Conservation (phyloP, 2,329 filamentous ascomycete genomes). For the Aspergillus melleus region DNA sequence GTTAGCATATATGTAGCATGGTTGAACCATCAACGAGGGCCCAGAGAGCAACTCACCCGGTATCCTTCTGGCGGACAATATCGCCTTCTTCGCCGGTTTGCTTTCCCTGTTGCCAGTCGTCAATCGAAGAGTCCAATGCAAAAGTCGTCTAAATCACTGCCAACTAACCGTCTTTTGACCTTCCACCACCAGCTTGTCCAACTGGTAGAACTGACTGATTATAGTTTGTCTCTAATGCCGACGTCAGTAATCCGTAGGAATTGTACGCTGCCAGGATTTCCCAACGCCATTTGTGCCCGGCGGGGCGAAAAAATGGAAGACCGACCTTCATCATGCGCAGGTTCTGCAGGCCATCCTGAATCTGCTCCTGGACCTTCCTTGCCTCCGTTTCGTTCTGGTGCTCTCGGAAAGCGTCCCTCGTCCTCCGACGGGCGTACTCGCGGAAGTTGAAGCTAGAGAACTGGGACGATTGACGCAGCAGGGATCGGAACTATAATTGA, state of each 20-base stretch:
- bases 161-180: slow-evolving; percentile 71
- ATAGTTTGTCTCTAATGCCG: slow-evolving; percentile 82
- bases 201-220: slow-evolving; percentile 90
- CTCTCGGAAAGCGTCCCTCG: slow-evolving; percentile 86
- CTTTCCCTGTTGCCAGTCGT: slow-evolving; percentile 25
- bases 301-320: not conserved
- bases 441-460: slow-evolving; percentile 97
- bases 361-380: slow-evolving; percentile 77
- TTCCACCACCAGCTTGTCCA: slow-evolving; percentile 90
- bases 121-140: not conserved
- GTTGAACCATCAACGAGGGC: not conserved
- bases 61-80: slow-evolving; percentile 75
- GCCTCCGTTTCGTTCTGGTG: slow-evolving; percentile 71
- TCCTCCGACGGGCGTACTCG: slow-evolving; percentile 90
- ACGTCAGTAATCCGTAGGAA: slow-evolving; percentile 34
- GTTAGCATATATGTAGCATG: slow-evolving; percentile 7
- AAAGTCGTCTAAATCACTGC: not conserved
- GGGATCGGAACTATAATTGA: slow-evolving; percentile 74
- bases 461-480: slow-evolving; percentile 80
- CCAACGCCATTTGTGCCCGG: not conserved
- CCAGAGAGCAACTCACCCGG: slow-evolving; percentile 55
- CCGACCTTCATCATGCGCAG: slow-evolving; percentile 85
- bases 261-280: not conserved
- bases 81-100: slow-evolving; percentile 64
- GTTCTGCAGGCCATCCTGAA: slow-evolving; percentile 85